Evolutionary conservation across 2,329 filamentous ascomycete species (phyloP).

Genomic region (Aotearoamyces nothofagi): DNA sequence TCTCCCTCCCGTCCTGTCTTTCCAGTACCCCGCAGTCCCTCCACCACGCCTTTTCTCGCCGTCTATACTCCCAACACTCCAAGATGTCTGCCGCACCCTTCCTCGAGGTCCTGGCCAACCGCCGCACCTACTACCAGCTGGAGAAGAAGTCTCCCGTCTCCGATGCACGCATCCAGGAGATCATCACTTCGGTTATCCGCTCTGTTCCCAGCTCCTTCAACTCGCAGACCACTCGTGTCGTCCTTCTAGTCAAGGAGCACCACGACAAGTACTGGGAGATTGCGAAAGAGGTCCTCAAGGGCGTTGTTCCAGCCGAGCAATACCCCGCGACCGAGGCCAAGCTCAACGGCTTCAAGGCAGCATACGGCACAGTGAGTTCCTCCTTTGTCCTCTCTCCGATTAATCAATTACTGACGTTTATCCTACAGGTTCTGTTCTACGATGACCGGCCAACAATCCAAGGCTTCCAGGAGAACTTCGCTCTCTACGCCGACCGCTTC

Average conservation of each 20-base stretch:
- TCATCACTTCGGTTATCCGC: slow-evolving; percentile 47
- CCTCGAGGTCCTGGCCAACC: slow-evolving; percentile 46
- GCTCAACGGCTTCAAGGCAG: slow-evolving; percentile 45
- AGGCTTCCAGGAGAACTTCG: slow-evolving; percentile 50
- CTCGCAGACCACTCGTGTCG: slow-evolving; percentile 64
- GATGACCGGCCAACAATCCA: slow-evolving; percentile 58
- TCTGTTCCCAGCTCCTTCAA: slow-evolving; percentile 77
- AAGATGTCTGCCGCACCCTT: slow-evolving; percentile 33
- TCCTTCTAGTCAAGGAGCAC: slow-evolving; percentile 67
- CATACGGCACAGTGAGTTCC: slow-evolving; percentile 57
- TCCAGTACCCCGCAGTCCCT: not conserved
- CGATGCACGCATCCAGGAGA: slow-evolving; percentile 43
- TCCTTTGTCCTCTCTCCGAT: not conserved
- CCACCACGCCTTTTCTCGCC: slow-evolving; percentile 1
- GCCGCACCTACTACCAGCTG: slow-evolving; percentile 55
- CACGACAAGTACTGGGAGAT: slow-evolving; percentile 84
- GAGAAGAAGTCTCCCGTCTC: slow-evolving; percentile 46
- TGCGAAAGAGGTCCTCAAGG: slow-evolving; percentile 45
- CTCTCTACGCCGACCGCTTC: slow-evolving; percentile 68
- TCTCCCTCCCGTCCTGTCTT: too few relatives aligned
- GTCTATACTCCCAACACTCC: slow-evolving; percentile 7
- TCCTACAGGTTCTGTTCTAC: slow-evolving; percentile 61
- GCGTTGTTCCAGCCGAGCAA: slow-evolving; percentile 42
- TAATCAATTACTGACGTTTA: not conserved
- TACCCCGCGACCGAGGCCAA: slow-evolving; percentile 10